Base-by-base conservation (phyloP, 2,329 filamentous ascomycete species). In the Claviceps digitariae region DNA sequence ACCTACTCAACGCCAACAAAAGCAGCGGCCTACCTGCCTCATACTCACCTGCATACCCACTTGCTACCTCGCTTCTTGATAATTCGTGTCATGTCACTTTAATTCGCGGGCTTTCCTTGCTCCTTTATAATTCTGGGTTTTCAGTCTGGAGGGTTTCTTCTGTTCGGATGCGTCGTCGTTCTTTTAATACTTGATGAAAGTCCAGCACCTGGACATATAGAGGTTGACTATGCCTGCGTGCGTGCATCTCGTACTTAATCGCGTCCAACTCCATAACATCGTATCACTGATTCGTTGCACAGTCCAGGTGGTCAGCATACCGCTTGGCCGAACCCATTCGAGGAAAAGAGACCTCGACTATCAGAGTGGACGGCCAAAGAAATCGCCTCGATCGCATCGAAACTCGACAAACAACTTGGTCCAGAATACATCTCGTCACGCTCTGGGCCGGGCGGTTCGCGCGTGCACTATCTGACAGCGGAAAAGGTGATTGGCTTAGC, bases 401-500 rank as follows among this genome's bases (percentile, higher is more conserved):
- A 88, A 34, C 80, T 98, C 31, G 87, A 97, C 65, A 94, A 90
- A 65, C 90, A 96, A 65, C 81, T 98, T 12, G 93, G 93, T 0
- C 93, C 93, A 0, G 94, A 98, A 70, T 98, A 94, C 67, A 87
- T 98, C 55, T 97, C 91, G 2, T 81, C 88, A 44, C 79, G 93
- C 63, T 76, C 86, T 15, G 93, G 93, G 2, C 85, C 90, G 13
- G 86, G 84, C 10, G 90, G 90, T 50, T 81, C 84, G 58, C 91
- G 87, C 65, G 87, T 98, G 20, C 89, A 95, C 66, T 98, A 98
- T 69, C 77, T 98, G 51, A 83, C 90, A n/a, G 90, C 90, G 1
- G 91, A 97, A 65, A 98, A 98, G 72, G 90, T 87, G 64, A 98
- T 98, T 66, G 86, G 87, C 54, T 83, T 96, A 51, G 90, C 90